Conservation (phyloP, 257 asterid species). For the Galeopsis tetrahit region DNA sequence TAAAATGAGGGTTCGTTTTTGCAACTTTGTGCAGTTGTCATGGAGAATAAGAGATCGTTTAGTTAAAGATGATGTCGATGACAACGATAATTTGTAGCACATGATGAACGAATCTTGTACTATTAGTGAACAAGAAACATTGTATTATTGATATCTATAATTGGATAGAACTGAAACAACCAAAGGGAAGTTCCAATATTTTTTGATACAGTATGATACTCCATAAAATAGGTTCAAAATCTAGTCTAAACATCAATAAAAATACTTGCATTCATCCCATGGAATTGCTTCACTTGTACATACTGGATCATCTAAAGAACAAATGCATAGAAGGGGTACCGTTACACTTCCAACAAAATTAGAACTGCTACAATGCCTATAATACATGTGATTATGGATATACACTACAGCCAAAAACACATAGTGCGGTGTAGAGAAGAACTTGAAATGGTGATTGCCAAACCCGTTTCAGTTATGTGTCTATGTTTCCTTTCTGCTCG, state of each 20-base stretch:
- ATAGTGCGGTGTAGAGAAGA: too few species aligned
- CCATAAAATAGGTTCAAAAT: background rate
- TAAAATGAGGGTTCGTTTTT: background rate
- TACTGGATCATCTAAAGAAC: constrained; percentile 88
- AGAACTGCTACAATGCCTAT: constrained; percentile 79
- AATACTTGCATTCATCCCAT: constrained; percentile 79
- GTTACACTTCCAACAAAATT: constrained; percentile 65
- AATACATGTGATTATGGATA: constrained; percentile 37
- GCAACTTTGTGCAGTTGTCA: background rate
- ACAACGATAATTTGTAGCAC: background rate
- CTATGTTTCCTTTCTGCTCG: too few species aligned
- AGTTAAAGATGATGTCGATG: background rate
- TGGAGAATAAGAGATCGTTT: background rate
- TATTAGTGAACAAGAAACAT: constrained; percentile 7
- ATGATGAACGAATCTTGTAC: constrained; percentile 14
- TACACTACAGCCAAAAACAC: too few species aligned
- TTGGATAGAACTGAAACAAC: constrained; percentile 12
- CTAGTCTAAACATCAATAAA: constrained; percentile 5
- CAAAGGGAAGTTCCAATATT: background rate
- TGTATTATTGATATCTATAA: background rate
- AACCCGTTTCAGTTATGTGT: too few species aligned
- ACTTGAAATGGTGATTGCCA: too few species aligned
- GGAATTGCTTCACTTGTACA: constrained; percentile 95
- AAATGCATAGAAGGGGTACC: constrained; percentile 91
- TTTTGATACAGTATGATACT: background rate